Conservation (phyloP, 75 land plant species). For the Larix kaempferi region DNA sequence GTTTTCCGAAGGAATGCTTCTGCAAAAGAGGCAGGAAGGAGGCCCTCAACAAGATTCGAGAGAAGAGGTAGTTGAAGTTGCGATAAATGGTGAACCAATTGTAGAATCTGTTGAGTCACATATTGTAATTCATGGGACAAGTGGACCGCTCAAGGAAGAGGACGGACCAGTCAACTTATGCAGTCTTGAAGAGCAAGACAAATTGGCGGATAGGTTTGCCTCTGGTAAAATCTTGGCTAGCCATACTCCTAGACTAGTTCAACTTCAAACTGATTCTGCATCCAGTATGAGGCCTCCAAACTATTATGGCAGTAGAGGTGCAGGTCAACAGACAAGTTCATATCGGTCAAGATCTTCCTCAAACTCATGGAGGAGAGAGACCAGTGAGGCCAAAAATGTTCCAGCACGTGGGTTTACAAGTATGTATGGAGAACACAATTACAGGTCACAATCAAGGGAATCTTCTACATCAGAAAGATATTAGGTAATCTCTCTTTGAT, state of each 20-base stretch:
- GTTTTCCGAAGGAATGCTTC: neutral
- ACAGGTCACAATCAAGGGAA: conserved; percentile 3
- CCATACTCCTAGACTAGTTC: neutral
- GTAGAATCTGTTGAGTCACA: conserved; percentile 1
- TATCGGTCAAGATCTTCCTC: conserved; percentile 3
- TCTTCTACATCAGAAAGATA: neutral
- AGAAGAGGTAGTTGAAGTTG: neutral
- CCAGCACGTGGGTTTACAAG: neutral
- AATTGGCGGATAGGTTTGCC: conserved; percentile 8
- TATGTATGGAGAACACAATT: conserved; percentile 7
- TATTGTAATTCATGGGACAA: neutral
- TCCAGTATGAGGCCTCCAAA: neutral
- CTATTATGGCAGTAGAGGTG: neutral
- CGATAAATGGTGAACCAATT: conserved; percentile 1
- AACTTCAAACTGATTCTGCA: conserved; percentile 3
- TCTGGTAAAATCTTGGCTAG: neutral
- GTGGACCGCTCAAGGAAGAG: conserved; percentile 2
- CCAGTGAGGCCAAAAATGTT: neutral
- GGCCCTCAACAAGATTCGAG: conserved; percentile 1
- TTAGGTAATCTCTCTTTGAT: neutral
- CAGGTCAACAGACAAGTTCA: conserved; percentile 7
- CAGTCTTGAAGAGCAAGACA: neutral
- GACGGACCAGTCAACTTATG: neutral
- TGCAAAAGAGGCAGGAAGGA: conserved; percentile 3
- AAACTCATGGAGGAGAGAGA: conserved; percentile 9